Evolutionary conservation across 306 rosid genomes (phyloP).

Genomic region (Casuarina equisetifolia): DNA sequence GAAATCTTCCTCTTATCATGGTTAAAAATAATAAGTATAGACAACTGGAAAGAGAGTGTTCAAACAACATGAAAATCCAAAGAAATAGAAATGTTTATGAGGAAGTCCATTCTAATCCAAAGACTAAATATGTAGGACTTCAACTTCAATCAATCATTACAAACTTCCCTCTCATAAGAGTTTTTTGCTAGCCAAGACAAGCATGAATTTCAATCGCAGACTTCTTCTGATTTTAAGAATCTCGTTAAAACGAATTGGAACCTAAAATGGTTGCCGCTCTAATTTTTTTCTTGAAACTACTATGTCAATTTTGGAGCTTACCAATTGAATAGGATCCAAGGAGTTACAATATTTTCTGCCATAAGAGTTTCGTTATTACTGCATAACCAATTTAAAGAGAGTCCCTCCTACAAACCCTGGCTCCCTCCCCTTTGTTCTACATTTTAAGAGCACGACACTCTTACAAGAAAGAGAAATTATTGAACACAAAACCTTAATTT

Average conservation of each 20-base stretch:
- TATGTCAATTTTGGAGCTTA: background rate
- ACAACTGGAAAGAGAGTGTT: background rate
- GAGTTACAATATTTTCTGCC: background rate
- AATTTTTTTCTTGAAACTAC: too few species aligned
- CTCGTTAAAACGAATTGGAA: too few species aligned
- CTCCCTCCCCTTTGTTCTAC: background rate
- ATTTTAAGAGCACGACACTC: background rate
- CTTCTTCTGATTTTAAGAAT: background rate
- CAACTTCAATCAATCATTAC: too few species aligned
- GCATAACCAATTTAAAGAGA: background rate
- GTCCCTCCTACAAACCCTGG: background rate
- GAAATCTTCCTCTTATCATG: background rate
- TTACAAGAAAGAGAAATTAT: background rate
- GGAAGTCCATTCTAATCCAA: background rate
- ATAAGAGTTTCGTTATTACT: too few species aligned
- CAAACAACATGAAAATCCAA: background rate
- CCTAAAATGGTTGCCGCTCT: background rate
- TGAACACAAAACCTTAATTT: background rate
- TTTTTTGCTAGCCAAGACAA: too few species aligned
- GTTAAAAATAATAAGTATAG: background rate
- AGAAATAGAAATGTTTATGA: background rate
- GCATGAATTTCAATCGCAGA: too few species aligned
- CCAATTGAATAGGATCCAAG: background rate
- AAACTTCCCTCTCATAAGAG: too few species aligned
- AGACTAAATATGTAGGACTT: background rate